Evolutionary conservation across 495 filamentous ascomycete species (phyloP).

Genomic region (Hypomontagnella monticulosa): DNA sequence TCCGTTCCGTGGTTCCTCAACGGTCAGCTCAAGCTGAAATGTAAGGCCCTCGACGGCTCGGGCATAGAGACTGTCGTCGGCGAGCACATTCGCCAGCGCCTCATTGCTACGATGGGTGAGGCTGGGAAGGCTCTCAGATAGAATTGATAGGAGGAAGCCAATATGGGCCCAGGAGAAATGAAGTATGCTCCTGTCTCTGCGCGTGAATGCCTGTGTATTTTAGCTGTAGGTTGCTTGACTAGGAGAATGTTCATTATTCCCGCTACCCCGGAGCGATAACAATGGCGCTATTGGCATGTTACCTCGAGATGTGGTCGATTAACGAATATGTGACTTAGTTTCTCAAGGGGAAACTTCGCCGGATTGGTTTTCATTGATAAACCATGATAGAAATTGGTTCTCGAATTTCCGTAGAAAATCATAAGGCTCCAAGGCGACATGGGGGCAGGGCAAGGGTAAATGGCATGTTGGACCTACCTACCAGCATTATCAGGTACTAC

Average conservation of each 20-base stretch:
- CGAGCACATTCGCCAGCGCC: conserved; percentile 35
- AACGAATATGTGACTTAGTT: no score
- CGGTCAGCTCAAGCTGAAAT: conserved; percentile 35
- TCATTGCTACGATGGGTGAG: conserved; percentile 33
- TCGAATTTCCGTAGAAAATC: no score
- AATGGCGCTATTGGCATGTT: no score
- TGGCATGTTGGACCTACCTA: no score
- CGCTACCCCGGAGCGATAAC: no score
- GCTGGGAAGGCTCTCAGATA: conserved; percentile 33
- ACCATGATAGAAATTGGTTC: no score
- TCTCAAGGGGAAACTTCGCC: no score
- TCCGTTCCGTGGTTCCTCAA: conserved; percentile 34
- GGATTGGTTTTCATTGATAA: no score
- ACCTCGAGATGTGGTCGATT: no score
- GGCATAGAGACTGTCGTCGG: conserved; percentile 37
- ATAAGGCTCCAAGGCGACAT: no score
- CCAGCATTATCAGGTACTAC: no score
- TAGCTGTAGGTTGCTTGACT: conserved; percentile 15
- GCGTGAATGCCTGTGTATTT: conserved; percentile 4
- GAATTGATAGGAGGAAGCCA: background rate
- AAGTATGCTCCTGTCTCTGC: background rate
- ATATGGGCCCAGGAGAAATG: background rate
- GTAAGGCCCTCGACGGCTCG: conserved; percentile 33
- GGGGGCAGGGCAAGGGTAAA: no score
- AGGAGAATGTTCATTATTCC: background rate